Percentiles rank a stretch among this genome's conserved stretches.
Evolutionary conservation across 148 eudicot genomes (phyloP).

Genomic region (Chenopodium quinoa): DNA sequence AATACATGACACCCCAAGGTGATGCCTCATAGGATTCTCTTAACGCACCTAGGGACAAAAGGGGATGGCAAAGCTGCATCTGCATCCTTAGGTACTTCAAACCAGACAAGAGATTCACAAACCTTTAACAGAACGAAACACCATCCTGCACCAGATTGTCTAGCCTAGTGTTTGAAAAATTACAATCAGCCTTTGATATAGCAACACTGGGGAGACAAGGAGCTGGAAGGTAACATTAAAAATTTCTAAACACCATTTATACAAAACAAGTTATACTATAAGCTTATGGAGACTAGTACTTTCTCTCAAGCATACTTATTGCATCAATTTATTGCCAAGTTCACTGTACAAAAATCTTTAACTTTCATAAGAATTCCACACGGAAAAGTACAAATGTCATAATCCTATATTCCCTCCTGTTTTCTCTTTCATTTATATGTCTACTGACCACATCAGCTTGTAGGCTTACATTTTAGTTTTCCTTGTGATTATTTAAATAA

Average conservation of each 20-base stretch:
- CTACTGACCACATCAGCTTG: neutral
- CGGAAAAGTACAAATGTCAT: neutral
- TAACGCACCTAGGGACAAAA: neutral
- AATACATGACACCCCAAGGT: neutral
- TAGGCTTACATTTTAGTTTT: neutral
- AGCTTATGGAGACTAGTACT: neutral
- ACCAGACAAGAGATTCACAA: constrained; percentile 6
- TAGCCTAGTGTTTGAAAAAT: constrained; percentile 4
- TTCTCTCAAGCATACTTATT: neutral
- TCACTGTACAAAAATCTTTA: neutral
- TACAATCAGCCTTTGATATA: neutral
- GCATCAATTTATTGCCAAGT: neutral
- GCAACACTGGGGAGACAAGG: neutral
- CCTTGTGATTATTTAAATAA: neutral
- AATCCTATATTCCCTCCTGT: neutral
- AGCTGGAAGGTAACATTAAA: constrained; percentile 2
- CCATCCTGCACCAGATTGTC: neutral
- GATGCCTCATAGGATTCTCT: neutral
- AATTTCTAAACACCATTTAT: neutral
- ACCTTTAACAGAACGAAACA: constrained; percentile 2
- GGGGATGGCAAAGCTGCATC: constrained; percentile 3
- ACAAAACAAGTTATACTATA: neutral
- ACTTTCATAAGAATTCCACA: neutral
- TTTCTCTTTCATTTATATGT: neutral
- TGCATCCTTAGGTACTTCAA: constrained; percentile 15